phyloP scores from a whole-genome alignment of 345 rosid genomes.

The Rubroshorea leprosula region DNA sequence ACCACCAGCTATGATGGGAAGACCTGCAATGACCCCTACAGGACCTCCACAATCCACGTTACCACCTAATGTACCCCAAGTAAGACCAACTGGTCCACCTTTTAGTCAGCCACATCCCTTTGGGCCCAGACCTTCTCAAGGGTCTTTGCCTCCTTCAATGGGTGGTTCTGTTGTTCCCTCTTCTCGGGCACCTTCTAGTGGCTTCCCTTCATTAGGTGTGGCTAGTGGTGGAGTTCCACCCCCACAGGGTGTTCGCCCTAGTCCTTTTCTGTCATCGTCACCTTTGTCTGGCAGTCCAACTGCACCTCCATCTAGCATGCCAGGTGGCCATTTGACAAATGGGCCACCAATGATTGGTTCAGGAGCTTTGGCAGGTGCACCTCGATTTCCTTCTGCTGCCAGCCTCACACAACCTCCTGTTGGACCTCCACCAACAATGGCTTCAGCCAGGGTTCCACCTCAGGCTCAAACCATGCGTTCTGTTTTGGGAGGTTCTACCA shows the following conservation, averaged over 20 bases:
- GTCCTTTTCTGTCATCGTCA: conserved; percentile 36
- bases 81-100: conserved; percentile 60
- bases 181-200: conserved; percentile 28
- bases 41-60: conserved; percentile 35
- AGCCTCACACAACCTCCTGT: conserved; percentile 36
- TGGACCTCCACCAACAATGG: conserved; percentile 45
- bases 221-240: conserved; percentile 8
- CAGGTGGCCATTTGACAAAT: conserved; percentile 37
- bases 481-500: conserved; percentile 32
- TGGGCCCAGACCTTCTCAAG: conserved; percentile 56
- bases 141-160: conserved; percentile 35
- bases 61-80: conserved; percentile 36
- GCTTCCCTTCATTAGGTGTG: conserved; percentile 22
- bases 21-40: conserved; percentile 48
- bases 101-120: conserved; percentile 48
- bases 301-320: conserved; percentile 31
- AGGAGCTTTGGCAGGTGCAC: conserved; percentile 33
- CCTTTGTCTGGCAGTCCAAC: conserved; percentile 32
- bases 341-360: conserved; percentile 39
- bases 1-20: conserved; percentile 28
- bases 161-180: conserved; percentile 26
- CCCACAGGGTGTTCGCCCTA: conserved; percentile 43
- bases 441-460: conserved; percentile 37
- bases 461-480: conserved; percentile 45
- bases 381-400: conserved; percentile 34